Conservation (phyloP, 2,329 filamentous ascomycete species). For the Cercospora sp. region DNA sequence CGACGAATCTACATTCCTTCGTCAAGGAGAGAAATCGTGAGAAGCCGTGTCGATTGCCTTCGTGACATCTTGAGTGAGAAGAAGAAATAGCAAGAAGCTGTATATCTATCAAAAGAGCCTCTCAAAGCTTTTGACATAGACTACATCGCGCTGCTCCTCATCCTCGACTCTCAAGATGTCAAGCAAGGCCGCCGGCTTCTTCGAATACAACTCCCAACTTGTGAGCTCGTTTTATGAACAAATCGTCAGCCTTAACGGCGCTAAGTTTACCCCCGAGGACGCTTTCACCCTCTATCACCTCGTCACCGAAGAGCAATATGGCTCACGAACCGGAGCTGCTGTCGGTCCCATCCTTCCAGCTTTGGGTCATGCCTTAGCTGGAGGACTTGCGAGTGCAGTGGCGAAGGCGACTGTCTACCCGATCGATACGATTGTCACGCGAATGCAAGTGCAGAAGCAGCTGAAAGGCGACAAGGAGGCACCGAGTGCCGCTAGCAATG, state of each 20-base stretch:
- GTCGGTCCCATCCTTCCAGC: slow-evolving; percentile 61
- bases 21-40: slow-evolving; percentile 5
- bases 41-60: not conserved
- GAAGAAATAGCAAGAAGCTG: not conserved
- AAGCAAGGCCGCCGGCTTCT: slow-evolving; percentile 24
- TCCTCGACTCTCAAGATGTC: slow-evolving; percentile 23
- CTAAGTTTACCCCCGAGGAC: slow-evolving; percentile 32
- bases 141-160: not conserved
- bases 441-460: slow-evolving; percentile 74
- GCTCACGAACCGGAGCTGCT: not conserved
- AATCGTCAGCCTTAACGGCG: slow-evolving; percentile 19
- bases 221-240: slow-evolving; percentile 26
- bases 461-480: slow-evolving; percentile 45
- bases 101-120: slow-evolving; percentile 4
- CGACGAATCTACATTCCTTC: slow-evolving; percentile 5
- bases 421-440: slow-evolving; percentile 76
- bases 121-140: not conserved
- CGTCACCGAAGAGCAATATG: slow-evolving; percentile 27
- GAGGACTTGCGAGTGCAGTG: slow-evolving; percentile 73
- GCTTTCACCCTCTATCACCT: slow-evolving; percentile 37
- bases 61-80: slow-evolving; percentile 3
- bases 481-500: slow-evolving; percentile 37
- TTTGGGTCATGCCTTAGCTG: slow-evolving; percentile 77
- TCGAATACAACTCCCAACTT: slow-evolving; percentile 28
- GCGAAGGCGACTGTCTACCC: slow-evolving; percentile 80